Evolutionary conservation across 1,284 basidiomycete genomes (phyloP).

Genomic region (Xerocomus cyaneibrunnescens): DNA sequence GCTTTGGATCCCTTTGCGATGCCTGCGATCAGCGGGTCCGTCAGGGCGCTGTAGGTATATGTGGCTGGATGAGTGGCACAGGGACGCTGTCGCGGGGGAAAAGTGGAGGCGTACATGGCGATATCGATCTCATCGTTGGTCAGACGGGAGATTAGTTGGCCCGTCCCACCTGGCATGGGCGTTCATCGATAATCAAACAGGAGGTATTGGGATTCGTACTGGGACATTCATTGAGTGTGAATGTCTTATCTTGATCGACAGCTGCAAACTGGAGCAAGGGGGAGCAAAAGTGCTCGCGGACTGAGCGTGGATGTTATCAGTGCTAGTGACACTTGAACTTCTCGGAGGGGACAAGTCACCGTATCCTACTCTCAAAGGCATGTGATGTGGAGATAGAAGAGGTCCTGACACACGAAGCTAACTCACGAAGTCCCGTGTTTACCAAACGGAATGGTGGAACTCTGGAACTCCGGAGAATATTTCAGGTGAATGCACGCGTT

Average conservation of each 20-base stretch:
- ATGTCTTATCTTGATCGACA: conserved; percentile 65
- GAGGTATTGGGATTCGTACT: conserved; percentile 47
- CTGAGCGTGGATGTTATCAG: conserved; percentile 37
- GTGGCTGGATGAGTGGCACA: conserved; percentile 1
- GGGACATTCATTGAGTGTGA: conserved; percentile 87
- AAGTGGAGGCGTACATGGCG: conserved; percentile 61
- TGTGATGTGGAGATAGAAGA: conserved; percentile 4
- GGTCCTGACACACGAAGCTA: not conserved
- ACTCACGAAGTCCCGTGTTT: not conserved
- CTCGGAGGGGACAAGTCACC: conserved; percentile 15
- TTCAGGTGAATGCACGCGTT: not conserved
- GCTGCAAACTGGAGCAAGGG: conserved; percentile 80
- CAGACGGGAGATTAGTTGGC: conserved; percentile 83
- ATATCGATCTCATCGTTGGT: conserved; percentile 87
- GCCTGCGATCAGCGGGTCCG: conserved; percentile 91
- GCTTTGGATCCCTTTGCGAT: conserved; percentile 75
- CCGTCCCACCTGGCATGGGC: conserved; percentile 70
- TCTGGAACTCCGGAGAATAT: not conserved
- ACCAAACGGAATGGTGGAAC: not conserved
- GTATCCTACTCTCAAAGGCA: conserved; percentile 35
- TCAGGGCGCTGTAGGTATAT: conserved; percentile 70
- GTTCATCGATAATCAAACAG: conserved; percentile 1
- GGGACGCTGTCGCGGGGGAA: not conserved
- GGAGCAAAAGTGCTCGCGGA: conserved; percentile 89
- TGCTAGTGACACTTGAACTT: not conserved